phyloP scores from a whole-genome alignment of 225 moss, liverwort and hornwort genomes.

The Pleurozium schreberi region DNA sequence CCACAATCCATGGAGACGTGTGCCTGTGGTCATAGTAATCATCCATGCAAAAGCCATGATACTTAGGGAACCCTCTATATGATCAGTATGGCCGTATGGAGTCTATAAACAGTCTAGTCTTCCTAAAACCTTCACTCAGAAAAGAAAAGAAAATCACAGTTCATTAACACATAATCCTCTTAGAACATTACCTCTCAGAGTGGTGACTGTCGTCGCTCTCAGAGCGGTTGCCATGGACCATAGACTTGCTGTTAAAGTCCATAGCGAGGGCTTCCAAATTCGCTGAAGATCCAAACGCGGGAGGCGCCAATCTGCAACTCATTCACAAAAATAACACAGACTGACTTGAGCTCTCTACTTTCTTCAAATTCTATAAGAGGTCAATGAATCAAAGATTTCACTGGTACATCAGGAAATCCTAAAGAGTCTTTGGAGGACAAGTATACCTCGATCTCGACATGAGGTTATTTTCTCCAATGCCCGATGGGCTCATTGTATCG shows the following conservation, averaged over 20 bases:
- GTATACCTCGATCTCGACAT: conserved; percentile 16
- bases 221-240: conserved; percentile 1
- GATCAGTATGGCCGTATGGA: background rate
- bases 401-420: background rate
- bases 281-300: conserved; percentile 77
- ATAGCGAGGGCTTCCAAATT: conserved; percentile 82
- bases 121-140: background rate
- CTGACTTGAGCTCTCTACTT: background rate
- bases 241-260: conserved; percentile 54
- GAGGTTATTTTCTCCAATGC: background rate
- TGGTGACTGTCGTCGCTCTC: conserved; percentile 46
- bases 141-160: background rate
- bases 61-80: background rate
- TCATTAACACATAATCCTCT: background rate
- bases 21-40: background rate
- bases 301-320: conserved; percentile 46
- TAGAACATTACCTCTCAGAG: conserved; percentile 7
- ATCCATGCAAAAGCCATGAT: background rate
- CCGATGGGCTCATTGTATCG: conserved; percentile 13
- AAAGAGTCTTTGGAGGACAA: background rate
- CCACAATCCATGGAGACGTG: background rate
- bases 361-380: background rate
- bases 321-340: background rate
- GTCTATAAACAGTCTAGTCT: background rate
- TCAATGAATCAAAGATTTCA: background rate